Base-by-base conservation (phyloP, 2,329 filamentous ascomycete genomes). In the Dactylellina cionopaga region DNA sequence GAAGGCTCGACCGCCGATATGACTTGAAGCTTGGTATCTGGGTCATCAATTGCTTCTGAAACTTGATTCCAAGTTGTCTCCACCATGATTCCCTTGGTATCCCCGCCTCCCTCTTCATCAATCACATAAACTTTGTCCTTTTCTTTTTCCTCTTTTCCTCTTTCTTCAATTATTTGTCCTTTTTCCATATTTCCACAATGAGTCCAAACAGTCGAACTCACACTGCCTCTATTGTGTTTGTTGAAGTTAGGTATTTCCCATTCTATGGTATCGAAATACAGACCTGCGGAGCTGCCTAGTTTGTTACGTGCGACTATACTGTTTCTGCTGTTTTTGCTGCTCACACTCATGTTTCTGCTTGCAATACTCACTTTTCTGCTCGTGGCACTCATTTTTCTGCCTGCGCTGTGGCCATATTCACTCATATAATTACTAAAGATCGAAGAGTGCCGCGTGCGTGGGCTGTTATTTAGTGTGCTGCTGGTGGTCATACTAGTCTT, bases 51-150 rank as follows among this genome's bases (percentile, higher is more conserved):
- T n/a, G 33, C 15, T n/a, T 71, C 66, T 3, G 49, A 37, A 47
- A 71, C 59, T 22, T 64, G 66, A 29, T 44, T 63, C 58, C 41
- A 64, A 3, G 58, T 71, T 2, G 66, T 64, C 19, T 63, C 25
- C 1, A 64, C 58, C 49, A 58, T 33, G 2, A 64, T 71, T 2
- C 51, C 58, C n/a, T 49, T 41, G 24, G 54, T 41, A 11, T 44
- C 56, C 4, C 25, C 43, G 11, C 58, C 55, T 25, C 41, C 47
- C 29, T 64, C 66, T 9, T 58, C 51, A 37, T 55, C 31, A 22
- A 62, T 63, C 19, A 70, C 58, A 46, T 54, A 44, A 27, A 43
- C 39, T 15, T 10, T n/a, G 13, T 63, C 46, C 13, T 29, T 35
- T n/a, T 62, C 39, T 11, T 51, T 39, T 2, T 70, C 49, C 4